Percentiles rank a stretch among this genome's conserved stretches.
These are phyloP conservation scores for Rossbeevera mucosa DNA, from an alignment of 768 basidiomycete genomes.

Conservation along the genomic window DNA sequence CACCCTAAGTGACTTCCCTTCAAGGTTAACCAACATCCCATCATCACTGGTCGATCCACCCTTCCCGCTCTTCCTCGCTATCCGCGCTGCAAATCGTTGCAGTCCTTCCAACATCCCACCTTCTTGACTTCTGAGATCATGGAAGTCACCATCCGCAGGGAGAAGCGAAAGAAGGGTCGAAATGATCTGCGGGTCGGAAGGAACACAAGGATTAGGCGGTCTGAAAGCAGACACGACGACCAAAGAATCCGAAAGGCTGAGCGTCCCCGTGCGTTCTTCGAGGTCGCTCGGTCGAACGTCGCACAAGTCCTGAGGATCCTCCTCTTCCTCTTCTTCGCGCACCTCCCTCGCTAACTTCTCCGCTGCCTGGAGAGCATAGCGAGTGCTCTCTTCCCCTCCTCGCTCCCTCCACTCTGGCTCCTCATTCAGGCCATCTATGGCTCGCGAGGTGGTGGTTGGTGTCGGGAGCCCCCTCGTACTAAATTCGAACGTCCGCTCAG, in stretches of 20 bases:
- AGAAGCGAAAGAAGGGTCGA: slow-evolving; percentile 59
- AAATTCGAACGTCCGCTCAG: slow-evolving; percentile 89
- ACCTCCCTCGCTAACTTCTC: slow-evolving; percentile 53
- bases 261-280: slow-evolving; percentile 57
- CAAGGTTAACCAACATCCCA: slow-evolving; percentile 54
- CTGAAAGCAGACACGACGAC: slow-evolving; percentile 59
- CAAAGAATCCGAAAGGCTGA: slow-evolving; percentile 63
- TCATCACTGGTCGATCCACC: slow-evolving; percentile 34
- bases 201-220: slow-evolving; percentile 85
- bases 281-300: slow-evolving; percentile 6
- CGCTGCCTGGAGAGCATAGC: slow-evolving; percentile 51
- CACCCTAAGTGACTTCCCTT: slow-evolving; percentile 62
- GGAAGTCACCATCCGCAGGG: slow-evolving; percentile 55
- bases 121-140: slow-evolving; percentile 52
- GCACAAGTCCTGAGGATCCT: slow-evolving; percentile 6
- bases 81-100: slow-evolving; percentile 63
- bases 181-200: slow-evolving; percentile 66
- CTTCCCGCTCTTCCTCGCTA: slow-evolving; percentile 31
- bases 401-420: slow-evolving; percentile 18
- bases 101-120: slow-evolving; percentile 61
- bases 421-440: slow-evolving; percentile 33
- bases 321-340: slow-evolving; percentile 23
- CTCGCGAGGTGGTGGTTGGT: slow-evolving; percentile 43
- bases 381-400: slow-evolving; percentile 29
- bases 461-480: slow-evolving; percentile 48